Conservation (phyloP, 2,329 filamentous ascomycete species). For the Aspergillus luchuensis region DNA sequence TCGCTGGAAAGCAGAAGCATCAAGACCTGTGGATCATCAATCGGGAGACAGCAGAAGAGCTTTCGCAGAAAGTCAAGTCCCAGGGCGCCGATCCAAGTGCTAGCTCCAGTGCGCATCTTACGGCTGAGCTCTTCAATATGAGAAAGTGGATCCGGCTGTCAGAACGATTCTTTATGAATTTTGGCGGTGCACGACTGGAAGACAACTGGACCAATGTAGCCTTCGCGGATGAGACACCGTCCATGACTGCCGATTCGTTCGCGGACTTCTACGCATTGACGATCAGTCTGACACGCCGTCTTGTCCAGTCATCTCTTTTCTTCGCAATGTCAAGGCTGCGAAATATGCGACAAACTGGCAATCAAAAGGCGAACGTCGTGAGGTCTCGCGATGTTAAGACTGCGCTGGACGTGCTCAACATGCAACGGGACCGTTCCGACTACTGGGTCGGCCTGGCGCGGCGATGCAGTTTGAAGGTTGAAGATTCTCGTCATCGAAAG, state of each 20-base stretch:
- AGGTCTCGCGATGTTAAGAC: slow-evolving; percentile 55
- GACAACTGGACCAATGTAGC: slow-evolving; percentile 69
- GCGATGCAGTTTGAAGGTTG: slow-evolving; percentile 56
- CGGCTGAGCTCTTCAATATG: slow-evolving; percentile 61
- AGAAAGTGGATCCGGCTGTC: slow-evolving; percentile 66
- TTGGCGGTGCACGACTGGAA: slow-evolving; percentile 54
- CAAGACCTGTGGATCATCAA: slow-evolving; percentile 68
- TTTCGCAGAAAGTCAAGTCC: slow-evolving; percentile 29
- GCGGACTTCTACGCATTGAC: slow-evolving; percentile 72
- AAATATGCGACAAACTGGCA: slow-evolving; percentile 43
- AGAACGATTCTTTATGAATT: slow-evolving; percentile 73
- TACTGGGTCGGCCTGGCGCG: slow-evolving; percentile 58
- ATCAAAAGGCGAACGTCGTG: slow-evolving; percentile 38
- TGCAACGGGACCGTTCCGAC: slow-evolving; percentile 49
- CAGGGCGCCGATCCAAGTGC: slow-evolving; percentile 30
- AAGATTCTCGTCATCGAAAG: slow-evolving; percentile 39
- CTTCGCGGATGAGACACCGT: slow-evolving; percentile 58
- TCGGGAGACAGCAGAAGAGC: slow-evolving; percentile 29
- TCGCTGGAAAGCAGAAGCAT: slow-evolving; percentile 62
- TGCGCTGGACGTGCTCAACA: slow-evolving; percentile 56
- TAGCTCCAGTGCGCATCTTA: slow-evolving; percentile 45
- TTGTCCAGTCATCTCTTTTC: slow-evolving; percentile 70
- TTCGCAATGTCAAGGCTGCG: slow-evolving; percentile 70
- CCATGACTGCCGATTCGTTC: slow-evolving; percentile 74
- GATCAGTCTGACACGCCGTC: slow-evolving; percentile 66